phyloP scores from a whole-genome alignment of 805 yeast genomes.

The Candida koratica region DNA sequence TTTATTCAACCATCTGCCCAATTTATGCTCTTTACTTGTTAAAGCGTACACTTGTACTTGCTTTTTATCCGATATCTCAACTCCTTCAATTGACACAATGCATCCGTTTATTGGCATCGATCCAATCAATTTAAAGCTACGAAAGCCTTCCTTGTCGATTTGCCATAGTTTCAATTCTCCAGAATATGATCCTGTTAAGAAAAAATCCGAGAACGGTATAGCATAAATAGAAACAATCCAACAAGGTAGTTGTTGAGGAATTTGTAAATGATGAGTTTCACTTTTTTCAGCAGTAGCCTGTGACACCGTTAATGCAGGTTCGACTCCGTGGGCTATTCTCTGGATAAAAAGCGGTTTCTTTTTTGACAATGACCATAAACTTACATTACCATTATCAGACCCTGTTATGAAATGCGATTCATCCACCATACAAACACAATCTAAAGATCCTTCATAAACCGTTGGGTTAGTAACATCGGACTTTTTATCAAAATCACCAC shows the following conservation, averaged over 20 bases:
- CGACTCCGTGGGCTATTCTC: conserved; percentile 74
- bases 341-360: conserved; percentile 77
- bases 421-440: conserved; percentile 85
- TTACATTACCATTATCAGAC: conserved; percentile 85
- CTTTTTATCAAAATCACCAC: conserved; percentile 64
- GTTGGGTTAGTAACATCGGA: conserved; percentile 31
- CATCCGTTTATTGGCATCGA: conserved; percentile 65
- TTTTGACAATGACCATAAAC: conserved; percentile 87
- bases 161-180: conserved; percentile 80
- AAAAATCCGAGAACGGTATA: conserved; percentile 78
- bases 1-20: conserved; percentile 79
- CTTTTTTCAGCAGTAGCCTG: conserved; percentile 49
- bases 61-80: conserved; percentile 43
- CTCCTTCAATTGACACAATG: conserved; percentile 59
- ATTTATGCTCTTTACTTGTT: conserved; percentile 77
- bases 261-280: conserved; percentile 44
- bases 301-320: conserved; percentile 41
- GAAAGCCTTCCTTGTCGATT: conserved; percentile 52
- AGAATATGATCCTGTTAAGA: conserved; percentile 85
- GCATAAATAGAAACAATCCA: conserved; percentile 82
- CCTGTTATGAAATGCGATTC: conserved; percentile 93
- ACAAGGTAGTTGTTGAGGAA: conserved; percentile 75
- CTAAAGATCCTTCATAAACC: conserved; percentile 78
- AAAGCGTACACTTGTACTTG: conserved; percentile 55
- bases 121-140: conserved; percentile 58